phyloP scores from a whole-genome alignment of 345 rosid genomes.

The Rhizophora mangle region DNA sequence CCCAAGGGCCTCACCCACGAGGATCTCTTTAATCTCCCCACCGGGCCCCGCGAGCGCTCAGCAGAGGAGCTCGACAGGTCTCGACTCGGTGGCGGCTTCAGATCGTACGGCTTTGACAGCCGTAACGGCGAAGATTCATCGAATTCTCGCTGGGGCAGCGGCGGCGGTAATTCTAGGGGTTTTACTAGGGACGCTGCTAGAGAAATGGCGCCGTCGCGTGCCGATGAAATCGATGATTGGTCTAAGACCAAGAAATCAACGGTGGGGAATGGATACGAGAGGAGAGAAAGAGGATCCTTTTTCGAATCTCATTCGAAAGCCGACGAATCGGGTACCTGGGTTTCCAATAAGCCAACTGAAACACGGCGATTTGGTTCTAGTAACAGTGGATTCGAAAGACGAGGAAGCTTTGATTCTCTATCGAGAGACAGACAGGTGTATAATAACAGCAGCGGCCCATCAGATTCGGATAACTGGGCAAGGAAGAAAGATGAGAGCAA shows the following conservation, averaged over 20 bases:
- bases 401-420: conserved; percentile 64
- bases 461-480: conserved; percentile 74
- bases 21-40: conserved; percentile 67
- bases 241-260: conserved; percentile 57
- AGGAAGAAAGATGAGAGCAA: conserved; percentile 59
- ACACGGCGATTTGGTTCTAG: conserved; percentile 38
- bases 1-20: conserved; percentile 45
- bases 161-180: conserved; percentile 41
- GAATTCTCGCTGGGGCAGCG: conserved; percentile 50
- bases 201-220: conserved; percentile 65
- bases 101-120: conserved; percentile 29
- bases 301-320: conserved; percentile 81
- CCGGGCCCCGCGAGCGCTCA: conserved; percentile 82
- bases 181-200: conserved; percentile 43
- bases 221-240: conserved; percentile 95
- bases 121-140: conserved; percentile 52
- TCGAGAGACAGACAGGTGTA: conserved; percentile 53
- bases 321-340: conserved; percentile 86
- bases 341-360: conserved; percentile 43
- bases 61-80: conserved; percentile 80
- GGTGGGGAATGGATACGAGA: conserved; percentile 45
- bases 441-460: conserved; percentile 23
- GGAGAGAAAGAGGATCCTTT: conserved; percentile 45
- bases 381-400: conserved; percentile 44
- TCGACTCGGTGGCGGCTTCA: conserved; percentile 79